Evolutionary conservation across 139 green algal genomes (phyloP).

Genomic region (Spirogloea muscicola): DNA sequence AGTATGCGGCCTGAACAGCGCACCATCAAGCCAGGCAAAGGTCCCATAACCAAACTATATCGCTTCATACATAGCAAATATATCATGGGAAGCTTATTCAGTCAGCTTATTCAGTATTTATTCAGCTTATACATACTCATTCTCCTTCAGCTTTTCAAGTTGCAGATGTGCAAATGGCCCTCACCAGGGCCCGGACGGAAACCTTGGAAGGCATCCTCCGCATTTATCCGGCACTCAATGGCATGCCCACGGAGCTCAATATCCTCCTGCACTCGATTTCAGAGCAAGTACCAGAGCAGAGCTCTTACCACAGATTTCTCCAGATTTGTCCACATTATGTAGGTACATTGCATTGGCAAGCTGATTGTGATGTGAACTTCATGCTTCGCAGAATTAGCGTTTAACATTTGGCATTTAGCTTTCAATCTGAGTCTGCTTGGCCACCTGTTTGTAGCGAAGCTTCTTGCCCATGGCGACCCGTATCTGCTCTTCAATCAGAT

Average conservation of each 20-base stretch:
- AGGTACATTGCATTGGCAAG: background rate
- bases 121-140: too few relatives aligned
- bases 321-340: background rate
- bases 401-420: too few relatives aligned
- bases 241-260: conserved; percentile 66
- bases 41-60: too few relatives aligned
- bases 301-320: background rate
- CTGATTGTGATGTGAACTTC: background rate
- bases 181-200: conserved; percentile 73
- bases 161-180: background rate
- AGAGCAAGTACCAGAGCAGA: background rate
- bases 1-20: conserved; percentile 78
- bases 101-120: too few relatives aligned
- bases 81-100: too few relatives aligned
- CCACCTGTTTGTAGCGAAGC: conserved; percentile 61
- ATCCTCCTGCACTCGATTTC: conserved; percentile 46
- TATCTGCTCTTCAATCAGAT: conserved; percentile 85
- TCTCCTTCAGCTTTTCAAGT: too few relatives aligned
- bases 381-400: too few relatives aligned
- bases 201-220: conserved; percentile 83
- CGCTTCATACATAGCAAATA: too few relatives aligned
- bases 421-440: too few relatives aligned
- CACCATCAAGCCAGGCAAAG: too few relatives aligned
- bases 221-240: conserved; percentile 93
- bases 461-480: conserved; percentile 74